Conservation (phyloP, 441 rosid genomes). For the Populus hybrid region DNA sequence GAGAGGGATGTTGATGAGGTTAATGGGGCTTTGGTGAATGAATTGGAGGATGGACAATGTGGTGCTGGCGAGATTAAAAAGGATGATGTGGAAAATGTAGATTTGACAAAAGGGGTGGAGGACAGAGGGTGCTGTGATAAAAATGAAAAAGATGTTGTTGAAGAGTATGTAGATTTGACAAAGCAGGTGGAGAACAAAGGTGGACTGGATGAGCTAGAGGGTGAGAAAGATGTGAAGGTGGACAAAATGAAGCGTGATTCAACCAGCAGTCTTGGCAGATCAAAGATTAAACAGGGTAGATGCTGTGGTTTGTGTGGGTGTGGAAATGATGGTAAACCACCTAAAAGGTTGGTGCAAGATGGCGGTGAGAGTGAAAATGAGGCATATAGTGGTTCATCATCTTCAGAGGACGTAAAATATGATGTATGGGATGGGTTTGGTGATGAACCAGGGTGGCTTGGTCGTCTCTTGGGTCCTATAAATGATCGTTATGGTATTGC, state of each 20-base stretch:
- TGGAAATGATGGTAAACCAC: conserved; percentile 89
- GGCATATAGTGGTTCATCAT: conserved; percentile 74
- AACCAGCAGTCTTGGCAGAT: conserved; percentile 32
- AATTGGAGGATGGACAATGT: conserved; percentile 30
- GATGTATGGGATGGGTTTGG: conserved; percentile 97
- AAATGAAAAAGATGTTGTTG: background rate
- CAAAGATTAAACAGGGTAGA: conserved; percentile 74
- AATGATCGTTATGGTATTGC: conserved; percentile 96
- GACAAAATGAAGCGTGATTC: conserved; percentile 33
- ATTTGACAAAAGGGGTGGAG: conserved; percentile 11
- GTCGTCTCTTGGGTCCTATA: conserved; percentile 88
- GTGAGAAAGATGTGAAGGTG: conserved; percentile 30
- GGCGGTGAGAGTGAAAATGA: conserved; percentile 80
- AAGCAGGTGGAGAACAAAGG: background rate
- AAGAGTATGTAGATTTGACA: background rate
- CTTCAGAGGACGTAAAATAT: conserved; percentile 84
- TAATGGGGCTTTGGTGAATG: conserved; percentile 24
- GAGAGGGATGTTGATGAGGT: conserved; percentile 28
- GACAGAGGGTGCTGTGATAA: background rate
- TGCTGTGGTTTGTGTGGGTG: conserved; percentile 95
- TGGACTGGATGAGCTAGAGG: conserved; percentile 16
- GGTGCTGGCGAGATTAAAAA: conserved; percentile 26
- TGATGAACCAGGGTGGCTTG: conserved; percentile 96
- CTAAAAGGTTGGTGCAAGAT: conserved; percentile 70
- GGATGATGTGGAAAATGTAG: conserved; percentile 38